Conservation (phyloP, 805 yeast species). For the Zygosaccharomyces siamensis region DNA sequence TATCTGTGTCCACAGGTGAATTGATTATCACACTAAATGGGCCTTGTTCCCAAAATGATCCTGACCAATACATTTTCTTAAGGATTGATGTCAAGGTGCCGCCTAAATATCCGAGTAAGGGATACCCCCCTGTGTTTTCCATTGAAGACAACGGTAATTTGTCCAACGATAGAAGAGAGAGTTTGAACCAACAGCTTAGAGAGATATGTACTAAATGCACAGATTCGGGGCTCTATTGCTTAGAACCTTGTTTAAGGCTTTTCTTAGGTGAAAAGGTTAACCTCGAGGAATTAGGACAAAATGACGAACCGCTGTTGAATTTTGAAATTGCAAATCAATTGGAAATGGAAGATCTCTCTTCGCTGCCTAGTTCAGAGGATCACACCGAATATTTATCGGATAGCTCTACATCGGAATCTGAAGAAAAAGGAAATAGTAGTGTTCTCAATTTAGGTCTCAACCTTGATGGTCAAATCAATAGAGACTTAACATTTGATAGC, state of each 20-base stretch:
- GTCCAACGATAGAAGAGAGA: constrained; percentile 43
- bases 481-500: constrained; percentile 49
- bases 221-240: constrained; percentile 55
- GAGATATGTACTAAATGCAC: constrained; percentile 56
- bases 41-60: constrained; percentile 51
- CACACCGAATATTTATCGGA: constrained; percentile 34
- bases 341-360: constrained; percentile 35
- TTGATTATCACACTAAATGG: constrained; percentile 76
- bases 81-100: constrained; percentile 72
- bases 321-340: constrained; percentile 30
- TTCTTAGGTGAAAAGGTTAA: constrained; percentile 76
- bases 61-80: constrained; percentile 51
- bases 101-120: constrained; percentile 58
- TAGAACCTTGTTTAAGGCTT: constrained; percentile 74
- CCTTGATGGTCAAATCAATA: constrained; percentile 10
- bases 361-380: constrained; percentile 32
- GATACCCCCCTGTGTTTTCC: constrained; percentile 47
- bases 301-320: constrained; percentile 36
- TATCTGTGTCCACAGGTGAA: constrained; percentile 81
- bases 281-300: constrained; percentile 36
- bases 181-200: constrained; percentile 47
- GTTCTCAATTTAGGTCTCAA: constrained; percentile 16
- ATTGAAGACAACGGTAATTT: constrained; percentile 80
- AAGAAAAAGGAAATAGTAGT: constrained; percentile 37
- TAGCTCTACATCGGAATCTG: constrained; percentile 38